These are phyloP conservation scores for Trichosporon sp. DNA, from an alignment of 1,284 basidiomycete species.

Conservation along the genomic window DNA sequence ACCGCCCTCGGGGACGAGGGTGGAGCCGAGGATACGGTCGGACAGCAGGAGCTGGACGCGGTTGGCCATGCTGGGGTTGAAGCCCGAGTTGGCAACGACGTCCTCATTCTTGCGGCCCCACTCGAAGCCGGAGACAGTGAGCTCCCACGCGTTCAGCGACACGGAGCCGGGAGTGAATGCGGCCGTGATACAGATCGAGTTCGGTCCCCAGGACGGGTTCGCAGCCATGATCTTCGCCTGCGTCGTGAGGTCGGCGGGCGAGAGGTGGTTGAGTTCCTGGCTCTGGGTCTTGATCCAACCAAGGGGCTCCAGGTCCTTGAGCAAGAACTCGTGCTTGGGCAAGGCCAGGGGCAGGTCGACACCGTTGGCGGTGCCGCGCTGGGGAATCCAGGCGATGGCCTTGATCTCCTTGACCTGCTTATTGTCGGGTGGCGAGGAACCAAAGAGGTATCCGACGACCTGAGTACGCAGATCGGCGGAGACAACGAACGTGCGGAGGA, in stretches of 20 bases:
- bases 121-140: constrained; percentile 91
- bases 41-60: constrained; percentile 92
- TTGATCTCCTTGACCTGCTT: constrained; percentile 99
- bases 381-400: constrained; percentile 92
- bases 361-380: constrained; percentile 91
- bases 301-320: constrained; percentile 91
- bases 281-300: constrained; percentile 98
- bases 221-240: constrained; percentile 96
- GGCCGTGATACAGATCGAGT: constrained; percentile 88
- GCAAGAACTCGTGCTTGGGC: constrained; percentile 88
- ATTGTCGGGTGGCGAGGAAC: constrained; percentile 90
- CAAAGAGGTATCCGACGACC: constrained; percentile 92
- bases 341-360: constrained; percentile 84
- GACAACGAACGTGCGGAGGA: constrained; percentile 90
- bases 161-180: constrained; percentile 98
- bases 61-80: constrained; percentile 97
- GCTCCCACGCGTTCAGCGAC: constrained; percentile 86
- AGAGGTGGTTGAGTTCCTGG: constrained; percentile 86
- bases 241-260: constrained; percentile 90
- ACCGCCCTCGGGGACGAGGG: constrained; percentile 82
- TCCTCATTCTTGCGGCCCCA: constrained; percentile 95
- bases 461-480: constrained; percentile 94
- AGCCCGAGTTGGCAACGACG: constrained; percentile 81
- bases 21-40: constrained; percentile 90
- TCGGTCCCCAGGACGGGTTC: constrained; percentile 91